Evolutionary conservation across 139 green algal genomes (phyloP), one percentile per base, ranked within the genome.

Genomic region (Mesostigma viride): DNA sequence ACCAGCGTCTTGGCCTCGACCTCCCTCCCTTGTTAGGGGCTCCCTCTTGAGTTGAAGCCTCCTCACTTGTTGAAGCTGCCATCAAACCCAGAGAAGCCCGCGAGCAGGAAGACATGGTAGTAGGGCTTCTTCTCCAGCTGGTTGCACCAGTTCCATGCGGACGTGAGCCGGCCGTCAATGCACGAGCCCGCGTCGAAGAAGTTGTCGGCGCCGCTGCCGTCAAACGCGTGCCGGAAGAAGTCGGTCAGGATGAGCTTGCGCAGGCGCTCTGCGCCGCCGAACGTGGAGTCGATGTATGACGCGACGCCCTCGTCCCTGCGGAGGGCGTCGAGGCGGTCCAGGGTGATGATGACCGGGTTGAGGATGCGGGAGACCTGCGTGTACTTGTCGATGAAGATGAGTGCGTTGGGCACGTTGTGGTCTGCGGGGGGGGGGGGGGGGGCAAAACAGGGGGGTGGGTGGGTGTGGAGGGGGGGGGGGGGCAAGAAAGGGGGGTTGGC

Each of bases 301-400:
- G 48, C 31, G 27, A 87, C 40, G 24, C 27, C 62, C 27, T 67
- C 59, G 48, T 80, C 61, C 32, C 57, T 56, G 28, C 26, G n/a
- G 14, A 74, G 31, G 46, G 62, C 45, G 2, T 67, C 45, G 63
- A 96, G 70, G 53, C 85, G 79, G 26, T 93, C 85, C 65, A 96
- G 63, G 40, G 94, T 88, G 11, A 87, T 65, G 11, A 93, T 84
- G 44, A 96, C 71, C 0, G 91, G 91, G 76, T 91, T 92, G 20
- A 97, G 71, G 64, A 97, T 96, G 58, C 87, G 80, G 0, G 89
- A 86, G 47, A 97, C 91, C 82, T 93, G 87, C 2, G 83, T 92
- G 83, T 95, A 97, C 81, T 97, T 97, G 83, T 95, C 87, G 57
- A 96, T 93, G 83, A 97, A 96, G 69, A 91, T 84, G 27, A 96